Conservation (phyloP, 2,329 filamentous ascomycete species). For the Aureobasidium leucospermi region DNA sequence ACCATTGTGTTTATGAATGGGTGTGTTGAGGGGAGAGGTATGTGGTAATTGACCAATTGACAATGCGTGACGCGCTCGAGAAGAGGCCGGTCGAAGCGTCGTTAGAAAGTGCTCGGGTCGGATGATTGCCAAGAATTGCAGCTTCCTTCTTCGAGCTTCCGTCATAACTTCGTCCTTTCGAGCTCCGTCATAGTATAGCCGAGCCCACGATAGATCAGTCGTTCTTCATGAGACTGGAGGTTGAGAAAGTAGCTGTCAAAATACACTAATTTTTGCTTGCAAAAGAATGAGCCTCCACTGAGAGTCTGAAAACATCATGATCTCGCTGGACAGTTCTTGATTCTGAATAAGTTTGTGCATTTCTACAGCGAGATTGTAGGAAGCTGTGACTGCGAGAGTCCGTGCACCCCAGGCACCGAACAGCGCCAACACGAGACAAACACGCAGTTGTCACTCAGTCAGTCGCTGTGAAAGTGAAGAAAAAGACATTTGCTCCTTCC, state of each 20-base stretch:
- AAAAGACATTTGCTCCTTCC: background rate
- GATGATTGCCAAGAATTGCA: background rate
- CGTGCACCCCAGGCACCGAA: background rate
- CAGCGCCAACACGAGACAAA: background rate
- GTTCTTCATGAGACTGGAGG: no score
- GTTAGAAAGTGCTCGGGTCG: background rate
- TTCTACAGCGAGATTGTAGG: no score
- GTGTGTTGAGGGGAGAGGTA: background rate
- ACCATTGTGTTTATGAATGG: slow-evolving; percentile 30
- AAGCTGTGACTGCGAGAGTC: background rate
- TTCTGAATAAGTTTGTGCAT: no score
- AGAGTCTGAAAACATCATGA: no score
- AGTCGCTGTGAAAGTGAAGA: background rate
- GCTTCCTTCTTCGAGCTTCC: background rate
- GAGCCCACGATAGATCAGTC: no score
- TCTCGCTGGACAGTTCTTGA: no score
- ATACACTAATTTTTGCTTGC: no score
- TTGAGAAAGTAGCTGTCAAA: no score
- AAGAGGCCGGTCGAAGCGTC: background rate
- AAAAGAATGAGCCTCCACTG: no score
- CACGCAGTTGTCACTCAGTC: background rate
- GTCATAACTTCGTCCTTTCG: background rate
- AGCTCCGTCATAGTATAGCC: no score
- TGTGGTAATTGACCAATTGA: slow-evolving; percentile 10
- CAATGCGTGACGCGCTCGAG: background rate